Conservation (phyloP, 2,329 filamentous ascomycete species). For the Monosporascus sp. region DNA sequence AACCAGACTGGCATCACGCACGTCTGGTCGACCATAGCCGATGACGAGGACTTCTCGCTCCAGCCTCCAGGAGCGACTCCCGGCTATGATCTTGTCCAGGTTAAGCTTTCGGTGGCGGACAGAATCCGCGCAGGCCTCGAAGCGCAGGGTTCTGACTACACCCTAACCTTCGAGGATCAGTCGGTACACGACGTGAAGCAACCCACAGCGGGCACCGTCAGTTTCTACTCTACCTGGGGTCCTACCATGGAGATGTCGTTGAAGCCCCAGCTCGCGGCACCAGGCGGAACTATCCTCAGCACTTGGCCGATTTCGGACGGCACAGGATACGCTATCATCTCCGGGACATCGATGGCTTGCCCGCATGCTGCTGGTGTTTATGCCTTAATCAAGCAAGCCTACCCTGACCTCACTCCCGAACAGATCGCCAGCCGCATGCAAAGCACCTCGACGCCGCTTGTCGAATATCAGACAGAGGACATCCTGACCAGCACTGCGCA, state of each 20-base stretch:
- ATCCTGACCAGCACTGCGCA: conserved; percentile 21
- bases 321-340: conserved; percentile 21
- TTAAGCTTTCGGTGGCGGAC: neutral
- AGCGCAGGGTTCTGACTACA: neutral
- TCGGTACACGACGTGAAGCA: neutral
- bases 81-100: neutral
- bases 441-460: conserved; percentile 18
- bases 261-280: conserved; percentile 25
- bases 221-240: neutral
- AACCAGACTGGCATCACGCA: neutral
- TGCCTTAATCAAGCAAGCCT: conserved; percentile 16
- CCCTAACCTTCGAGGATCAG: neutral
- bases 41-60: neutral
- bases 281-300: conserved; percentile 28
- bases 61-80: neutral
- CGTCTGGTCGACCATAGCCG: neutral
- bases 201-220: neutral
- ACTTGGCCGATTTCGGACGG: conserved; percentile 23
- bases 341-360: conserved; percentile 30
- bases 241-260: conserved; percentile 7
- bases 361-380: conserved; percentile 26
- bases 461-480: conserved; percentile 16
- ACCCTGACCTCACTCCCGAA: conserved; percentile 7
- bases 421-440: conserved; percentile 24
- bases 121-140: neutral